phyloP scores from a whole-genome alignment of 495 filamentous ascomycete genomes.

The Schizothecium vesticola region DNA sequence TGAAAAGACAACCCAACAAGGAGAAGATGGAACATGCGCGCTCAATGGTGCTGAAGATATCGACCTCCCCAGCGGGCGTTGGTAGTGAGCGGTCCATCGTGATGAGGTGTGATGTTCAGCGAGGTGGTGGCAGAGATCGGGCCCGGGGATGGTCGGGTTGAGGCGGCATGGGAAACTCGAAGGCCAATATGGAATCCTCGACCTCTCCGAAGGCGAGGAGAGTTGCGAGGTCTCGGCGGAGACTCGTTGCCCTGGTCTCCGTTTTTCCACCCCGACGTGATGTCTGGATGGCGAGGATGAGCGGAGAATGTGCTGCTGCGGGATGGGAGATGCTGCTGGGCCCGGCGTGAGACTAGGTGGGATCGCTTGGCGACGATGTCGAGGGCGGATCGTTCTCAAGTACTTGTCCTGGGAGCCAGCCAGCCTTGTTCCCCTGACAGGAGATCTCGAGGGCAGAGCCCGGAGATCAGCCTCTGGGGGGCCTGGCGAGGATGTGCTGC shows the following conservation, averaged over 20 bases:
- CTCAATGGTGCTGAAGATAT: conserved; percentile 58
- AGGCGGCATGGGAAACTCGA: background rate
- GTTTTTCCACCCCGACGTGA: background rate
- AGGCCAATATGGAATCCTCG: background rate
- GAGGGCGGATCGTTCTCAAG: conserved; percentile 3
- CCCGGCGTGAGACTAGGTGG: background rate
- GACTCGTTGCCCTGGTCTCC: background rate
- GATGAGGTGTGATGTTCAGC: background rate
- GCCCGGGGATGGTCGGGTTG: background rate
- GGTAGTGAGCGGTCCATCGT: conserved; percentile 9
- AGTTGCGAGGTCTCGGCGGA: background rate
- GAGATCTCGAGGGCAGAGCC: conserved; percentile 1
- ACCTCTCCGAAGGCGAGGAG: background rate
- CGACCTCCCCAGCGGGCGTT: conserved; percentile 14
- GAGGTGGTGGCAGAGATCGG: background rate
- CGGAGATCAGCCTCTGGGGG: background rate
- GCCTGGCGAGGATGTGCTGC: background rate
- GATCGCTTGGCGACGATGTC: conserved; percentile 14
- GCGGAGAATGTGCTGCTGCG: background rate
- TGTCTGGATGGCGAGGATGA: background rate
- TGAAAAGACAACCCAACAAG: conserved; percentile 64
- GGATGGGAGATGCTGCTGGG: background rate
- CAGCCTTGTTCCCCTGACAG: conserved; percentile 1
- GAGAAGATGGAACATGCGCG: conserved; percentile 65
- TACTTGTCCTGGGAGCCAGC: background rate